Conservation (phyloP, 1,139 yeast species). For the Yamadazyma sp. region DNA sequence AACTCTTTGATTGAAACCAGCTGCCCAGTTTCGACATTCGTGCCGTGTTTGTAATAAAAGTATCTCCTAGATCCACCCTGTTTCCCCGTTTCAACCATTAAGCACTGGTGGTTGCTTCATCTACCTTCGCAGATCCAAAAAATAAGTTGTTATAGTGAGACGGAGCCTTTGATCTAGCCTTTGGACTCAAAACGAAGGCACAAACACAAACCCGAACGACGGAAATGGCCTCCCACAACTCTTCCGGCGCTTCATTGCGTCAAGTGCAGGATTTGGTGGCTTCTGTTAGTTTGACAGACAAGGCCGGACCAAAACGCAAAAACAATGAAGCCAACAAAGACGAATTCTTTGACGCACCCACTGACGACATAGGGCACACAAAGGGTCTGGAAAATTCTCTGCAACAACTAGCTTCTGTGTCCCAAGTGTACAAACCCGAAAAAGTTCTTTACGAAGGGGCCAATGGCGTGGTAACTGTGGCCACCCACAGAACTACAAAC, state of each 20-base stretch:
- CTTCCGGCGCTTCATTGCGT: neutral
- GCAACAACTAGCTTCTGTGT: neutral
- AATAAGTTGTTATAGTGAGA: too few relatives aligned
- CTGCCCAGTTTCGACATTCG: too few relatives aligned
- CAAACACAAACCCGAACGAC: neutral
- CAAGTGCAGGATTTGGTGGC: too few relatives aligned
- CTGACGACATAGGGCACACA: neutral
- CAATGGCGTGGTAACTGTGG: conserved; percentile 40
- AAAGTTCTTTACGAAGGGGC: conserved; percentile 46
- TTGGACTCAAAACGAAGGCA: neutral
- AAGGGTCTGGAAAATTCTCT: neutral
- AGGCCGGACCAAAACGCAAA: too few relatives aligned
- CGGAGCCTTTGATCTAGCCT: neutral
- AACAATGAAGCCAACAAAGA: too few relatives aligned
- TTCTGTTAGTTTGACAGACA: too few relatives aligned
- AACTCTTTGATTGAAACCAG: neutral
- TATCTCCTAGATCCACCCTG: too few relatives aligned
- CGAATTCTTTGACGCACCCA: too few relatives aligned
- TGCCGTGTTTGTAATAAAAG: too few relatives aligned
- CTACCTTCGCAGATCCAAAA: too few relatives aligned
- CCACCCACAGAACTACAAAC: conserved; percentile 22
- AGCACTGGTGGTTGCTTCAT: too few relatives aligned
- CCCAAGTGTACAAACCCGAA: conserved; percentile 8
- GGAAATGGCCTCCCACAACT: neutral
- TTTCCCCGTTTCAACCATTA: too few relatives aligned